A percentile compares a stretch with the other conserved stretches of the same genome.
phyloP scores from a whole-genome alignment of 257 asterid genomes.

The Capsicum rhomboideum region DNA sequence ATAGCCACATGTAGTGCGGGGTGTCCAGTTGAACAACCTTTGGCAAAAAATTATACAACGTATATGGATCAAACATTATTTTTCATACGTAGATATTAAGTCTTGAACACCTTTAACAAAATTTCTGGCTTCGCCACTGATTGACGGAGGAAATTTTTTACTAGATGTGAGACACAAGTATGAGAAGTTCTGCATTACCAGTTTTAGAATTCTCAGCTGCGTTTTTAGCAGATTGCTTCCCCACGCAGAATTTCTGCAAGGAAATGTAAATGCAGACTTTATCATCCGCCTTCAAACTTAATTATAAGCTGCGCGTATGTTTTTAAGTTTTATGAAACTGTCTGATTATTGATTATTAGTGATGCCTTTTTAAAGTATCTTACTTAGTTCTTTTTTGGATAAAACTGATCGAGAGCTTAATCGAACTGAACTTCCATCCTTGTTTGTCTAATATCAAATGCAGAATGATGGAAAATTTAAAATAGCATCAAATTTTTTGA shows the following conservation, averaged over 20 bases:
- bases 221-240: constrained; percentile 69
- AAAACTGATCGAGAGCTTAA: neutral
- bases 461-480: too few relatives aligned
- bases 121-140: too few relatives aligned
- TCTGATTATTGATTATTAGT: neutral
- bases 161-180: too few relatives aligned
- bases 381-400: neutral
- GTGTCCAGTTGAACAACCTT: too few relatives aligned
- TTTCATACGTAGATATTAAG: too few relatives aligned
- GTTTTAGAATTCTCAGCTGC: constrained; percentile 72
- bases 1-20: too few relatives aligned
- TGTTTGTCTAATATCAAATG: neutral
- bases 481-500: too few relatives aligned
- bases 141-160: too few relatives aligned
- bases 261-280: neutral
- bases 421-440: neutral
- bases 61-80: too few relatives aligned
- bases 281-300: neutral
- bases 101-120: neutral
- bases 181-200: constrained; percentile 27
- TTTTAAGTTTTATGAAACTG: neutral
- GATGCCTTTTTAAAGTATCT: neutral
- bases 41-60: too few relatives aligned
- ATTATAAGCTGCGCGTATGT: neutral
- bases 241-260: constrained; percentile 80